These are phyloP conservation scores for Teunomyces funiuensis DNA, from an alignment of 805 yeast genomes.

Conservation along the genomic window DNA sequence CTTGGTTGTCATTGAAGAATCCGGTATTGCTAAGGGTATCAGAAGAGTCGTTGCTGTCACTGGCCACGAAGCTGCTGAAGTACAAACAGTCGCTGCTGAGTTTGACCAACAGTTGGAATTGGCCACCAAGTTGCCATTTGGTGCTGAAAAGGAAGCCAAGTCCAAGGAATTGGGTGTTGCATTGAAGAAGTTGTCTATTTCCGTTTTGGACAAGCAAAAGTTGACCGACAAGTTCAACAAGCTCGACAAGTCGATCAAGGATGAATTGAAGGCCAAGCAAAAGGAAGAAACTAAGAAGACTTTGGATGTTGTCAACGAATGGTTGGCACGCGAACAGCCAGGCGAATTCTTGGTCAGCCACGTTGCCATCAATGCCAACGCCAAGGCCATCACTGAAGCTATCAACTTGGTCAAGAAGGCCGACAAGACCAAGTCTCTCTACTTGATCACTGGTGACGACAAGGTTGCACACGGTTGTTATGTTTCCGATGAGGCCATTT, in stretches of 20 bases:
- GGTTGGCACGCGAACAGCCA: conserved; percentile 53
- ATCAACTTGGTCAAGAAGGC: conserved; percentile 78
- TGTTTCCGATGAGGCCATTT: conserved; percentile 68
- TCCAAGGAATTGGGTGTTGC: conserved; percentile 83
- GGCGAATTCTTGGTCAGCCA: conserved; percentile 64
- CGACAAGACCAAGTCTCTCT: conserved; percentile 71
- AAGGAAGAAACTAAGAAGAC: conserved; percentile 85
- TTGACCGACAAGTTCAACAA: conserved; percentile 71
- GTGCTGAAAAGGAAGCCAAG: conserved; percentile 74
- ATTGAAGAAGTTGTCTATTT: conserved; percentile 77
- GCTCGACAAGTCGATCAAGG: conserved; percentile 84
- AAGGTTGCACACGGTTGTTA: conserved; percentile 96
- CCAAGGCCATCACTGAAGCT: conserved; percentile 94
- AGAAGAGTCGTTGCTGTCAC: conserved; percentile 98
- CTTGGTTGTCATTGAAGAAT: conserved; percentile 86
- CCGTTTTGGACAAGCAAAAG: conserved; percentile 75
- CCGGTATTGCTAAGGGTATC: conserved; percentile 98
- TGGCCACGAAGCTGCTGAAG: conserved; percentile 86
- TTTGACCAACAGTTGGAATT: conserved; percentile 61
- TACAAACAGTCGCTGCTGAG: conserved; percentile 78
- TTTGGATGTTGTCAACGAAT: conserved; percentile 69
- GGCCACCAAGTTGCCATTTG: conserved; percentile 64
- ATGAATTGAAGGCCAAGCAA: conserved; percentile 82
- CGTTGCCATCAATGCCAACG: conserved; percentile 72
- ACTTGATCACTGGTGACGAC: conserved; percentile 72